Base-by-base conservation (phyloP, 2,329 filamentous ascomycete genomes). In the Uncinocarpus reesii region DNA sequence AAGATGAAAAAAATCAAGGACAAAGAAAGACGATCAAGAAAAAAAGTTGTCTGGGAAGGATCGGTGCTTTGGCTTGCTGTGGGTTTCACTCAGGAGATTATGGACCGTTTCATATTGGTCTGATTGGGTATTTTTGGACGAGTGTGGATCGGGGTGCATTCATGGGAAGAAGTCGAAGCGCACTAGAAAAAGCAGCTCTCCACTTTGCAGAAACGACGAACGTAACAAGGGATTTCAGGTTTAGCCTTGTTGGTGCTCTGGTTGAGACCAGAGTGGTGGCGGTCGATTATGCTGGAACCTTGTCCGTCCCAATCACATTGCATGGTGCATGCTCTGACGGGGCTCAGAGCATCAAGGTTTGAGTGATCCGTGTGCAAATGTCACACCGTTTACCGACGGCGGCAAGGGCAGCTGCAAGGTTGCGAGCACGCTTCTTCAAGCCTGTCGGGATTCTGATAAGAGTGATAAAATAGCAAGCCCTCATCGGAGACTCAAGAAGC, bases 41-140 rank as follows among this genome's bases (percentile, higher is more conserved):
- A 45, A 46, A 42, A 43, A 49, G 26, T 40, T 28, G 45, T 32
- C 40, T 42, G 46, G 46, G 15, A 43, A 42, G 40, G 40, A 43
- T 40, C 34, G 20, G 41, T 44, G 47, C 18, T 44, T 42, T 44
- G 44, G 38, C 41, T 52, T 49, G 47, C 42, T 45, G 46, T 51
- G 46, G 49, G 52, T 51, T 51, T 49, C 49, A 53, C 29, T 38
- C 37, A 49, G 49, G 37, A 42, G 37, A 47, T 43, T 42, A 49
- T 49, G 42, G 41, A 21, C 45, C 42, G 42, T 51, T 48, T 48
- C 31, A 45, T n/a, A 23, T 43, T 16, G 15, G 35, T 45, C 34
- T 42, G 37, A 49, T 53, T 51, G 51, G 48, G 24, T 20, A n/a
- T 43, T 37, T 20, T 18, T 32, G 26, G 36, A 8, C 18, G 28